phyloP scores from a whole-genome alignment of 140 eudicot species.

The Senecio squalidus region DNA sequence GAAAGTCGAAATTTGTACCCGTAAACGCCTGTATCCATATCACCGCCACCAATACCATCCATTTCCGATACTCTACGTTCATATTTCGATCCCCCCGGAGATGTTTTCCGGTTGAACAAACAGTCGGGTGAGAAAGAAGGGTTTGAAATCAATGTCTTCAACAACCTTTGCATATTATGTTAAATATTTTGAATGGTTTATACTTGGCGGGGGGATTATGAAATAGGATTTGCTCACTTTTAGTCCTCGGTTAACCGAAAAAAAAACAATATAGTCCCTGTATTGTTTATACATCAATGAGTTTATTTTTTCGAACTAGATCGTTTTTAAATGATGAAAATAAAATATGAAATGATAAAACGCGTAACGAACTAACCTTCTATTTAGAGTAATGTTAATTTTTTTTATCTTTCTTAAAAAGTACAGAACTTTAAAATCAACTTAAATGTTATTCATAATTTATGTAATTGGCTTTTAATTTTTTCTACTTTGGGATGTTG shows the following conservation, averaged over 20 bases:
- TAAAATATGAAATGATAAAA: no score
- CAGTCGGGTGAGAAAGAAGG: constrained; percentile 4
- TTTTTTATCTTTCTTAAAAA: no score
- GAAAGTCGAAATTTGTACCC: constrained; percentile 72
- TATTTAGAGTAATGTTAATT: no score
- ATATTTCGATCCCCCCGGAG: not conserved
- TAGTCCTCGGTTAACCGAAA: constrained; percentile 6
- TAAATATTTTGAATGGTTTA: constrained; percentile 18
- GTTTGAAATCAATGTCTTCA: not conserved
- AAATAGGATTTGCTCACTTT: constrained; percentile 10
- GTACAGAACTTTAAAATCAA: no score
- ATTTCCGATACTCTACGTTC: constrained; percentile 35
- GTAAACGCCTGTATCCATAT: constrained; percentile 74
- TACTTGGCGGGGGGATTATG: constrained; percentile 10
- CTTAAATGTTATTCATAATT: no score
- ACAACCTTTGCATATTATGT: not conserved
- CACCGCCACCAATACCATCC: constrained; percentile 54
- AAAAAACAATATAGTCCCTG: not conserved
- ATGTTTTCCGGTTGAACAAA: constrained; percentile 2
- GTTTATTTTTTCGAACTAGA: no score
- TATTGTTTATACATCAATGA: no score
- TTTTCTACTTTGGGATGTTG: no score
- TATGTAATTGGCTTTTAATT: no score
- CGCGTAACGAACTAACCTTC: no score
- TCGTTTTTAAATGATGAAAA: no score